phyloP scores from a whole-genome alignment of 345 rosid genomes.

The Lagerstroemia speciosa region DNA sequence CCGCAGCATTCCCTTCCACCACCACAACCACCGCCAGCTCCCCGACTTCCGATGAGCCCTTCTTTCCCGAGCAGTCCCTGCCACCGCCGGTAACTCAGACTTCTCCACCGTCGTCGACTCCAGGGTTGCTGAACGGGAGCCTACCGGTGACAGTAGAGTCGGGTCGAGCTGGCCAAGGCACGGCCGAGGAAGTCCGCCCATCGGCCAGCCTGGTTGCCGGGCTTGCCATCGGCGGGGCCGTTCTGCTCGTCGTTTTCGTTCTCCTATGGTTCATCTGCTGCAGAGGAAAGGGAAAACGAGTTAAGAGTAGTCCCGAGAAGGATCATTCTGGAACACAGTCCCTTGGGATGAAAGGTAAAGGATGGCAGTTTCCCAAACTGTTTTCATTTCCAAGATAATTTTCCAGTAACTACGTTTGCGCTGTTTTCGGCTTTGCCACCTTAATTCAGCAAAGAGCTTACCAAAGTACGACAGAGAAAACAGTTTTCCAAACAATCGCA shows the following conservation, averaged over 20 bases:
- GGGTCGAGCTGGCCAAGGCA: constrained; percentile 14
- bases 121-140: constrained; percentile 7
- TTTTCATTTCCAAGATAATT: not conserved
- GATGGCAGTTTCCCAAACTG: not conserved
- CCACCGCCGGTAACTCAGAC: constrained; percentile 9
- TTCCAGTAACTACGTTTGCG: too few relatives aligned
- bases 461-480: not conserved
- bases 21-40: not conserved
- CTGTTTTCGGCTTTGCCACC: not conserved
- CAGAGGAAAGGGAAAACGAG: constrained; percentile 14
- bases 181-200: constrained; percentile 5
- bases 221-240: constrained; percentile 15
- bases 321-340: not conserved
- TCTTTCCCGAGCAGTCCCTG: not conserved
- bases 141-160: constrained; percentile 13
- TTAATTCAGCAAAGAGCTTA: not conserved
- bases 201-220: constrained; percentile 5
- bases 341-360: not conserved
- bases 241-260: constrained; percentile 19
- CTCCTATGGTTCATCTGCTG: constrained; percentile 11
- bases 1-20: not conserved
- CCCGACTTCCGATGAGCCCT: constrained; percentile 1
- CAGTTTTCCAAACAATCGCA: not conserved
- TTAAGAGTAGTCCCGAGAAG: not conserved
- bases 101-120: constrained; percentile 9